A percentile compares a stretch with the other conserved stretches of the same genome.
phyloP scores from a whole-genome alignment of 176 grass and related monocot species.

The Oryza glaberrima region DNA sequence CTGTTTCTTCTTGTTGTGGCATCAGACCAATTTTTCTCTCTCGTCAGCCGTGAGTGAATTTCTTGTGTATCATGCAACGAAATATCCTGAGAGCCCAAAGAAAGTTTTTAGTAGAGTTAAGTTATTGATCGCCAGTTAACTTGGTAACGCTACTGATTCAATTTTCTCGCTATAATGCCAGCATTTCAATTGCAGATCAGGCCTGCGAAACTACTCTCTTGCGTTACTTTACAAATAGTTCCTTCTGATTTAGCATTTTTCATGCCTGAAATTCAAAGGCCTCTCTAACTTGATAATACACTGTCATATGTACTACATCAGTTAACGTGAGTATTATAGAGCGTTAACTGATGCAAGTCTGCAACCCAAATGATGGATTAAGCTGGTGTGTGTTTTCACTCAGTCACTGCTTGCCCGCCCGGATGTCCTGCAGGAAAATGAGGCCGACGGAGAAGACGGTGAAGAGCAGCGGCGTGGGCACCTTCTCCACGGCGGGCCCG shows the following conservation, averaged over 20 bases:
- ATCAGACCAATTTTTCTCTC: no score
- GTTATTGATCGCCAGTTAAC: no score
- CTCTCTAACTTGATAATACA: background rate
- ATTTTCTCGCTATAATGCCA: no score
- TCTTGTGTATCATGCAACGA: no score
- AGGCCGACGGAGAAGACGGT: constrained; percentile 61
- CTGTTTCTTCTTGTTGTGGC: no score
- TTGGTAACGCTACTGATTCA: no score
- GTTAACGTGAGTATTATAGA: background rate
- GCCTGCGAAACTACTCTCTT: no score
- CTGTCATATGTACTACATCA: background rate
- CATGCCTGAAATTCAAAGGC: background rate
- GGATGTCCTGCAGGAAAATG: constrained; percentile 53
- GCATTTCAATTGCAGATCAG: no score
- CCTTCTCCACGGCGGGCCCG: constrained; percentile 56
- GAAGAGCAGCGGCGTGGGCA: constrained; percentile 66
- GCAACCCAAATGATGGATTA: background rate
- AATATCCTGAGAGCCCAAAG: no score
- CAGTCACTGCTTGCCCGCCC: constrained; percentile 31
- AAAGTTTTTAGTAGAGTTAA: no score
- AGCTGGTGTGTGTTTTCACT: background rate
- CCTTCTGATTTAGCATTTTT: background rate
- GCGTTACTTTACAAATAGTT: background rate
- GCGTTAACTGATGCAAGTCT: no score
- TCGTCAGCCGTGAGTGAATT: no score